phyloP scores from a whole-genome alignment of 352 stramenopile genomes.

The Globisporangium sylvaticum region DNA sequence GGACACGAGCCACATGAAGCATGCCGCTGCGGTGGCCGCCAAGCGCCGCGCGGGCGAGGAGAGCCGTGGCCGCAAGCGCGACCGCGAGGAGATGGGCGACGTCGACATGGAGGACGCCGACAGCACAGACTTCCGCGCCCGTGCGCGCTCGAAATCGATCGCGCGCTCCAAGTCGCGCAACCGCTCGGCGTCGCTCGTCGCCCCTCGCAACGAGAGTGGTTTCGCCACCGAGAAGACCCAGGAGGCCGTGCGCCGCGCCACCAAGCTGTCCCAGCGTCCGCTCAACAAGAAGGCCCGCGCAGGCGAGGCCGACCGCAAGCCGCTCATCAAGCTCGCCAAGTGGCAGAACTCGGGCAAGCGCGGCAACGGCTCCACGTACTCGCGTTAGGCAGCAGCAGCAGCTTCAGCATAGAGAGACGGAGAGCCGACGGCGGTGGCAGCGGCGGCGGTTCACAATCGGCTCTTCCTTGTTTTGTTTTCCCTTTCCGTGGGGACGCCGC shows the following conservation, averaged over 20 bases:
- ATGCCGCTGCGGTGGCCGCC: conserved; percentile 67
- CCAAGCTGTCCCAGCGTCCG: conserved; percentile 61
- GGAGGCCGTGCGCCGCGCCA: conserved; percentile 41
- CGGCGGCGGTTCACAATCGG: not conserved
- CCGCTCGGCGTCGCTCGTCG: conserved; percentile 73
- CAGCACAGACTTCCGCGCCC: conserved; percentile 63
- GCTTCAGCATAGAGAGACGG: conserved; percentile 19
- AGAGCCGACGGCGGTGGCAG: not conserved
- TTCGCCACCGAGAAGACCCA: conserved; percentile 53
- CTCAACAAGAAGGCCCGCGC: conserved; percentile 78
- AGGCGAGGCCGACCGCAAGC: conserved; percentile 78
- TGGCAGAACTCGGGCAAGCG: conserved; percentile 89
- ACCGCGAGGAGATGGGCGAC: conserved; percentile 77
- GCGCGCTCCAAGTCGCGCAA: conserved; percentile 77
- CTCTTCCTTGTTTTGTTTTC: conserved; percentile 15
- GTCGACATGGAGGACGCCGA: conserved; percentile 88
- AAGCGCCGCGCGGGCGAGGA: conserved; percentile 68
- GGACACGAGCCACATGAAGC: conserved; percentile 89
- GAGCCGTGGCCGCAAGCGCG: conserved; percentile 81
- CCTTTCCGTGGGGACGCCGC: not conserved
- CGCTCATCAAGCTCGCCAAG: conserved; percentile 82
- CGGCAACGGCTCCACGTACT: conserved; percentile 67
- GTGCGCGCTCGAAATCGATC: conserved; percentile 68
- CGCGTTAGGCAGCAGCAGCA: conserved; percentile 62
- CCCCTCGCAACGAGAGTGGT: conserved; percentile 65